phyloP scores from a whole-genome alignment of 768 basidiomycete species.

The Rubroboletus pulcherrimus region DNA sequence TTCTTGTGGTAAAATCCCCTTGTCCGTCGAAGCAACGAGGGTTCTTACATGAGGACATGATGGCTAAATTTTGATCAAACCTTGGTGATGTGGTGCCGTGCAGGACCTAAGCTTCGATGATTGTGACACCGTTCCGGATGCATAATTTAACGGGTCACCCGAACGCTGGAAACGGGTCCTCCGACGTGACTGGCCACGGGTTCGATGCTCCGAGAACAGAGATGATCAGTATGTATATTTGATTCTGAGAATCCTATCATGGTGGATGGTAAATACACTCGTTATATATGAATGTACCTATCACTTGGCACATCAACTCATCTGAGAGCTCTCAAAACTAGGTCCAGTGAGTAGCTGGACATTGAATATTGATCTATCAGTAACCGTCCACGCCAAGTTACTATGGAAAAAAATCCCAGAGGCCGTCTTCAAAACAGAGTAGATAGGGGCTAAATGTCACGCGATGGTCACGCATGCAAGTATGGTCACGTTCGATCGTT shows the following conservation, averaged over 20 bases:
- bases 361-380: neutral
- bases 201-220: neutral
- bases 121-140: neutral
- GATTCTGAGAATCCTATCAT: neutral
- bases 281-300: neutral
- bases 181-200: too few species aligned
- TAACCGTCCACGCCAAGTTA: neutral
- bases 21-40: neutral
- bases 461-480: neutral
- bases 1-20: neutral
- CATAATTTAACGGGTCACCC: neutral
- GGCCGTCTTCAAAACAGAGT: too few species aligned
- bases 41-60: neutral
- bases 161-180: neutral
- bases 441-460: constrained; percentile 13
- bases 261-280: neutral
- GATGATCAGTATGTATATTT: neutral
- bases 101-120: neutral
- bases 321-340: neutral
- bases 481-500: constrained; percentile 5
- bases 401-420: neutral
- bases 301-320: neutral
- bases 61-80: neutral
- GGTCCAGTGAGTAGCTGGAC: neutral
- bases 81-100: neutral